phyloP scores from a whole-genome alignment of 176 grass and related monocot species.

The Hsuehochloa calcarea region DNA sequence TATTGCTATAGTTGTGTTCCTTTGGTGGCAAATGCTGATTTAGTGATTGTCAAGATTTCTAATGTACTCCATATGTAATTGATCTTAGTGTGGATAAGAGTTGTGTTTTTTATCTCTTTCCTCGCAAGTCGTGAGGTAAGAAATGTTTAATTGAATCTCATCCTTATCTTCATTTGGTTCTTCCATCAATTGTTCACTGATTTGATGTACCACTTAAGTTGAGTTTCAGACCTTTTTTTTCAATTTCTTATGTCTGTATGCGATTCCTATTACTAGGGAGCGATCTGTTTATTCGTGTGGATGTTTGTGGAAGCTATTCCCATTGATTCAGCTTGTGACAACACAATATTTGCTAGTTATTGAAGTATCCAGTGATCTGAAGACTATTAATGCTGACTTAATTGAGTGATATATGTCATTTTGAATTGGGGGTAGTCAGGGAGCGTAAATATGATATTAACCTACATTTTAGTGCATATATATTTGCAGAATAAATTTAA shows the following conservation, averaged over 20 bases:
- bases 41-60: background rate
- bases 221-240: background rate
- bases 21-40: background rate
- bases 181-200: background rate
- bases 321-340: background rate
- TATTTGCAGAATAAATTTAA: background rate
- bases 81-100: background rate
- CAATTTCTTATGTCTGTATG: slow-evolving; percentile 12
- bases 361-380: background rate
- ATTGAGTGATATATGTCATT: background rate
- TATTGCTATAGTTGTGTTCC: background rate
- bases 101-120: background rate
- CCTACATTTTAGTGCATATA: background rate
- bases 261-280: background rate
- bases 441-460: background rate
- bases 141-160: slow-evolving; percentile 9
- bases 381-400: background rate
- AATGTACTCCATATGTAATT: background rate
- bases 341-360: background rate
- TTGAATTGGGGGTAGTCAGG: background rate
- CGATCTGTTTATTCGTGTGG: background rate
- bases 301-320: background rate
- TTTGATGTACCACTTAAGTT: background rate
- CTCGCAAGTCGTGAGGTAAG: background rate
- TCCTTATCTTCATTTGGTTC: background rate